Conservation (phyloP, 2,329 filamentous ascomycete species). For the Rhexocercosporidium sp. region DNA sequence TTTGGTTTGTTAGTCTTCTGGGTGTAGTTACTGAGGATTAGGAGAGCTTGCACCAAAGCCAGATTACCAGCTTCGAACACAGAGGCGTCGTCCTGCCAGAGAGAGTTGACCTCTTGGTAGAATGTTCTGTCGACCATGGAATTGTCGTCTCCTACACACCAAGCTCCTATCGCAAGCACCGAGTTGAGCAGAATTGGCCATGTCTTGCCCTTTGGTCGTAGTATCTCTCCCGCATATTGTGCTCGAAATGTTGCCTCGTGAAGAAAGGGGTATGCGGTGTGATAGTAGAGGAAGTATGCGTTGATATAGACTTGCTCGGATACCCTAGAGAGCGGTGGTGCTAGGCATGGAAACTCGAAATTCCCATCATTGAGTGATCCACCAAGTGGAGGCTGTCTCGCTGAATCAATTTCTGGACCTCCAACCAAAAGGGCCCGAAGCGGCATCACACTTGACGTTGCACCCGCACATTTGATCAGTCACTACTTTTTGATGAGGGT, state of each 20-base stretch:
- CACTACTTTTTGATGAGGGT: neutral
- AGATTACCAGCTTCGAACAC: constrained; percentile 49
- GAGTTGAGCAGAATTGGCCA: constrained; percentile 32
- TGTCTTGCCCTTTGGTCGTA: constrained; percentile 25
- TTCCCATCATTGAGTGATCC: neutral
- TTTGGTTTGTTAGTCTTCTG: constrained; percentile 57
- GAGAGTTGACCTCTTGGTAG: constrained; percentile 17
- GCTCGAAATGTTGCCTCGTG: constrained; percentile 30
- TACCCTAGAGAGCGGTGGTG: neutral
- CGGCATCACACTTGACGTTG: constrained; percentile 26
- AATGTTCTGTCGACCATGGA: constrained; percentile 25
- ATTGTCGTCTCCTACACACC: constrained; percentile 23
- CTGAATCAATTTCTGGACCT: neutral
- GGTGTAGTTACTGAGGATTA: constrained; percentile 53
- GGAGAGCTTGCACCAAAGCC: constrained; percentile 51
- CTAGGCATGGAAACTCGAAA: constrained; percentile 4
- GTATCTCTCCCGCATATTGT: constrained; percentile 22
- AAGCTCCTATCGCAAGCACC: constrained; percentile 31
- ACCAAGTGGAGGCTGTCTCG: neutral
- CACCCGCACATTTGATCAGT: constrained; percentile 12
- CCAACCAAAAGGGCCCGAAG: constrained; percentile 11
- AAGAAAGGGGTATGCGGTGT: constrained; percentile 31
- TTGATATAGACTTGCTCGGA: constrained; percentile 22
- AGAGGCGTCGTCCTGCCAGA: constrained; percentile 6
- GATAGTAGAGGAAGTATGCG: constrained; percentile 31